Evolutionary conservation across 2,329 filamentous ascomycete genomes (phyloP), one percentile per base, ranked within the genome.

Genomic region (Diaporthe sp.): DNA sequence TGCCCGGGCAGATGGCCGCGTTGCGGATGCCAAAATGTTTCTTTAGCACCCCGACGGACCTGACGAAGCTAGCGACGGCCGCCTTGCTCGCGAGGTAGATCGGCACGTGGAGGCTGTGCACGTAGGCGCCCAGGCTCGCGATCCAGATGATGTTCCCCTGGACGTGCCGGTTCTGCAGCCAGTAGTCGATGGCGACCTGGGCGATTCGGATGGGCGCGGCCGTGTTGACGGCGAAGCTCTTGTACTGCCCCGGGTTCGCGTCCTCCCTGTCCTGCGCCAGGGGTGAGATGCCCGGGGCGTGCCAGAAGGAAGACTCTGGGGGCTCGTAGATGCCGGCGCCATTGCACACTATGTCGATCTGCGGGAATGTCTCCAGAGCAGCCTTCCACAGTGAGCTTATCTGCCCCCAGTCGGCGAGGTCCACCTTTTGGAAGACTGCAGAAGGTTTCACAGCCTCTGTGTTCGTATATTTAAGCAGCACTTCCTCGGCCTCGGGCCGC

Each of bases 401-500:
- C 61, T 85, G 79, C 4, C 81, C 77, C 84, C 84, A 86, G 31
- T 83, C 84, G 28, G 80, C 74, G 19, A 86, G 81, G 71, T 86
- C 81, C 5, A 83, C 85, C 74, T 79, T 74, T 60, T 85, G 82
- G 78, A 85, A 86, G 49, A 83, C 68, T 44, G 79, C 80, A 0
- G 80, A 81, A 0, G 82, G 79, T 44, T 76, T 79, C 28, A 77
- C 75, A 34, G 57, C 72, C 10, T 72, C 57, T 12, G 72, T 34
- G 75, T 82, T 79, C 3, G 82, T 81, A 67, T 84, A 83, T 46
- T 81, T 73, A 7, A 76, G 73, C n/a, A 85, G 73, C 15, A 85
- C 78, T 17, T 78, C 73, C 58, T 82, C 79, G n/a, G 84, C 83
- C 74, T 84, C 83, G 19, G 82, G 79, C 10, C 80, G 80, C 28